Conservation (phyloP, 495 filamentous ascomycete genomes). For the Trichoderma orchidacearum region DNA sequence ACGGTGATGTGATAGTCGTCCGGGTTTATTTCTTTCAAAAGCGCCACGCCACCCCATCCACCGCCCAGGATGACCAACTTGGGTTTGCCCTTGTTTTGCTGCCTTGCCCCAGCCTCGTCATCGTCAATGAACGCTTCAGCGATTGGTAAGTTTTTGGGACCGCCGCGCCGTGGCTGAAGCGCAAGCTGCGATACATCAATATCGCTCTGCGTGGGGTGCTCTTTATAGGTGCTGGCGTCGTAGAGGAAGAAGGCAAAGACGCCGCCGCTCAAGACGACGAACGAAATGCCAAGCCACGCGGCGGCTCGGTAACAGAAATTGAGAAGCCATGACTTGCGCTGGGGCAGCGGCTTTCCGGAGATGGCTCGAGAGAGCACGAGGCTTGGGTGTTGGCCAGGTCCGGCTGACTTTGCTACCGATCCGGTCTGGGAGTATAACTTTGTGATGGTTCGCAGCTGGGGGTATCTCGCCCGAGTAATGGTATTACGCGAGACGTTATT, state of each 20-base stretch:
- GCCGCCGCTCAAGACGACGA: constrained; percentile 27
- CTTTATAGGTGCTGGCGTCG: constrained; percentile 81
- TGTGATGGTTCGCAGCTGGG: neutral
- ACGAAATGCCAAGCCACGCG: constrained; percentile 32
- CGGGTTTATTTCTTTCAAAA: constrained; percentile 80
- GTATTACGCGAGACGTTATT: neutral
- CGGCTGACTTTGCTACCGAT: neutral
- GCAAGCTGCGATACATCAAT: constrained; percentile 73
- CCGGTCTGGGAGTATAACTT: neutral
- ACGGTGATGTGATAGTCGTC: constrained; percentile 92
- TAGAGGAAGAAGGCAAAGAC: constrained; percentile 85
- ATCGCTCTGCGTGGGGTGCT: constrained; percentile 48
- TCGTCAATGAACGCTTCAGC: constrained; percentile 77
- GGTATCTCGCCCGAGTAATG: neutral
- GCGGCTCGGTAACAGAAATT: constrained; percentile 38
- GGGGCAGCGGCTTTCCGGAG: constrained; percentile 35
- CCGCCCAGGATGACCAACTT: constrained; percentile 84
- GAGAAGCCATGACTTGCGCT: constrained; percentile 23
- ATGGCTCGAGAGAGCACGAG: constrained; percentile 13
- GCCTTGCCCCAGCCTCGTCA: constrained; percentile 53
- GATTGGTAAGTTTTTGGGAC: constrained; percentile 93
- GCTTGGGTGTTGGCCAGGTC: neutral
- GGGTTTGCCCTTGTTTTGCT: constrained; percentile 57
- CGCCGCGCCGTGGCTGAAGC: constrained; percentile 66
- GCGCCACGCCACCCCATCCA: constrained; percentile 87